Evolutionary conservation across 441 rosid species (phyloP).

Genomic region (Aquilaria agallochum): DNA sequence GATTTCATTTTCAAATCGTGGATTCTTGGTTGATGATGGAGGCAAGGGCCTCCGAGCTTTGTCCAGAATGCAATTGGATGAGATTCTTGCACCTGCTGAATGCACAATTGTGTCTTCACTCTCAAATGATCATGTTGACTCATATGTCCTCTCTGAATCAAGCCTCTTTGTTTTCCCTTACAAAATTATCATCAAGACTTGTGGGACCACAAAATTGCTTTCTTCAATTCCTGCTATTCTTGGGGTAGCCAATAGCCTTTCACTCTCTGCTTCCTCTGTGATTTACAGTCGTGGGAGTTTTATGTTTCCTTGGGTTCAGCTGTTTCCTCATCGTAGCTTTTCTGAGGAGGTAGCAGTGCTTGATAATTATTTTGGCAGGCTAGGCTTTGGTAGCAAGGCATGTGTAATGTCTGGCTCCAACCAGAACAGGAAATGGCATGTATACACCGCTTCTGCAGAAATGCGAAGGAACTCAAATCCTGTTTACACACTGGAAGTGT

Average conservation of each 20-base stretch:
- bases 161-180: constrained; percentile 2
- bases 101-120: constrained; percentile 4
- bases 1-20: not conserved
- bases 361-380: constrained; percentile 26
- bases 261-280: constrained; percentile 26
- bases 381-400: constrained; percentile 28
- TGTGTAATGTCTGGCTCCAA: constrained; percentile 31
- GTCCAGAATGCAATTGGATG: not conserved
- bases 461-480: constrained; percentile 14
- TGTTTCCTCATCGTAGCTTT: constrained; percentile 35
- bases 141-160: constrained; percentile 8
- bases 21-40: not conserved
- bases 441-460: constrained; percentile 33
- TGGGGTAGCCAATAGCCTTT: constrained; percentile 14
- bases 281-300: constrained; percentile 38
- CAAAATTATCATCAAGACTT: constrained; percentile 2
- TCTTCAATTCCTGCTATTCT: constrained; percentile 6
- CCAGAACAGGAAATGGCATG: constrained; percentile 36
- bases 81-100: not conserved
- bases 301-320: constrained; percentile 34
- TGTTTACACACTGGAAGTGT: constrained; percentile 34
- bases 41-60: not conserved
- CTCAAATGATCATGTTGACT: not conserved
- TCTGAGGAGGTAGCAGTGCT: constrained; percentile 38
- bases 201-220: not conserved